These are phyloP conservation scores for Hypocreales sp. DNA, from an alignment of 2,329 filamentous ascomycete species.

Conservation along the genomic window DNA sequence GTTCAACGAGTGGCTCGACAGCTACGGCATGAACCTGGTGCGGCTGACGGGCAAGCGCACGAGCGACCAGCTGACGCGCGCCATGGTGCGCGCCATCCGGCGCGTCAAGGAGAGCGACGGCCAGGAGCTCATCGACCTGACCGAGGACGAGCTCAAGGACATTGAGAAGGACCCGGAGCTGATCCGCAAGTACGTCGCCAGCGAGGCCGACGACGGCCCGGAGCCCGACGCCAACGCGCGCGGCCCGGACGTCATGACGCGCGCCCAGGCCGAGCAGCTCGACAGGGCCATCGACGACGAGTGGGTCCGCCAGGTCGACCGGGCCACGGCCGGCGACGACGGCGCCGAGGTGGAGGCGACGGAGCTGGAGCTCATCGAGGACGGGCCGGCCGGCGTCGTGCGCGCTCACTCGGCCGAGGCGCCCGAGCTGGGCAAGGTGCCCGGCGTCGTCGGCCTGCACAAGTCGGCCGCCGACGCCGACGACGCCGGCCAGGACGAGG, in stretches of 20 bases:
- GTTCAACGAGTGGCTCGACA: conserved; percentile 40
- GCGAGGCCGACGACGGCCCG: conserved; percentile 8
- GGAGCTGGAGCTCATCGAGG: conserved; percentile 20
- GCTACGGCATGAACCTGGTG: conserved; percentile 35
- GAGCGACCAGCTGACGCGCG: conserved; percentile 23
- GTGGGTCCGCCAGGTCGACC: conserved; percentile 1
- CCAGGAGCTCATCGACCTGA: conserved; percentile 30
- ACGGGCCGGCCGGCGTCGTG: conserved; percentile 18
- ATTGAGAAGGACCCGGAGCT: conserved; percentile 23
- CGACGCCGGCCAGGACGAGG: conserved; percentile 34
- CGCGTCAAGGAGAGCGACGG: conserved; percentile 25
- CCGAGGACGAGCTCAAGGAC: conserved; percentile 29
- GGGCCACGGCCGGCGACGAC: conserved; percentile 21
- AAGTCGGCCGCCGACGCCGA: conserved; percentile 30
- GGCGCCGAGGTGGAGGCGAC: conserved; percentile 21
- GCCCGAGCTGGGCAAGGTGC: conserved; percentile 33
- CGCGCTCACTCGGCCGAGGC: conserved; percentile 27
- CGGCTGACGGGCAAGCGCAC: conserved; percentile 25
- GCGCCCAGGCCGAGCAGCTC: conserved; percentile 20
- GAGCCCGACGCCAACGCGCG: conserved; percentile 10
- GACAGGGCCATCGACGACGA: conserved; percentile 1
- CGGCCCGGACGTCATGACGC: conserved; percentile 14
- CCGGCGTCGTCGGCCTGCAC: conserved; percentile 36
- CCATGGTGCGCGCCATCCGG: conserved; percentile 25
- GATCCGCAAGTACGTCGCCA: conserved; percentile 19